Conservation (phyloP, 306 rosid species). For the Quercus robur region DNA sequence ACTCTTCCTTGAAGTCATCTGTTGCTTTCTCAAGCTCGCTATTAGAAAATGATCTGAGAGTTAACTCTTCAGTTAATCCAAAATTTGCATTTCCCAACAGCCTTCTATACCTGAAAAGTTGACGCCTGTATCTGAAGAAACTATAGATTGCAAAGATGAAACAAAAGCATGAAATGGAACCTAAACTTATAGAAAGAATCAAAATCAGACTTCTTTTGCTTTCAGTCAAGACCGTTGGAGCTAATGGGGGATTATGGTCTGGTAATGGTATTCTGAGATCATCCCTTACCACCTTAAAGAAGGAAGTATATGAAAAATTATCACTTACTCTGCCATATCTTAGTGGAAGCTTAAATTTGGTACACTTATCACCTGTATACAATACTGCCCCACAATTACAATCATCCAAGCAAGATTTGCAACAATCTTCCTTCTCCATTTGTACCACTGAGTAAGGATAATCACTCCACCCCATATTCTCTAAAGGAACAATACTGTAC, state of each 20-base stretch:
- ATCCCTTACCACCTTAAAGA: background rate
- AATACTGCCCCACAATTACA: background rate
- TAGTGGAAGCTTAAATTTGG: background rate
- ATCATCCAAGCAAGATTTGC: background rate
- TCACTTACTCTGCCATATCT: background rate
- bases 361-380: background rate
- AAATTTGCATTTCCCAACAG: slow-evolving; percentile 14
- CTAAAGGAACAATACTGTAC: background rate
- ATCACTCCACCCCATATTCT: background rate
- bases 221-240: background rate
- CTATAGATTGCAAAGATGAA: background rate
- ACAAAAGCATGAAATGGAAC: slow-evolving; percentile 1
- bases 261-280: no score
- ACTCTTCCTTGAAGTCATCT: no score
- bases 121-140: background rate
- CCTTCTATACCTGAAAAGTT: background rate
- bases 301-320: background rate
- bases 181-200: slow-evolving; percentile 10
- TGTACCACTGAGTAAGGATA: background rate
- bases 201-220: background rate
- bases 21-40: no score
- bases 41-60: no score
- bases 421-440: background rate
- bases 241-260: no score
- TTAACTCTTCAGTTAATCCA: slow-evolving; percentile 2